phyloP scores from a whole-genome alignment of 2,329 filamentous ascomycete genomes.

The Thermoascus crustaceus region DNA sequence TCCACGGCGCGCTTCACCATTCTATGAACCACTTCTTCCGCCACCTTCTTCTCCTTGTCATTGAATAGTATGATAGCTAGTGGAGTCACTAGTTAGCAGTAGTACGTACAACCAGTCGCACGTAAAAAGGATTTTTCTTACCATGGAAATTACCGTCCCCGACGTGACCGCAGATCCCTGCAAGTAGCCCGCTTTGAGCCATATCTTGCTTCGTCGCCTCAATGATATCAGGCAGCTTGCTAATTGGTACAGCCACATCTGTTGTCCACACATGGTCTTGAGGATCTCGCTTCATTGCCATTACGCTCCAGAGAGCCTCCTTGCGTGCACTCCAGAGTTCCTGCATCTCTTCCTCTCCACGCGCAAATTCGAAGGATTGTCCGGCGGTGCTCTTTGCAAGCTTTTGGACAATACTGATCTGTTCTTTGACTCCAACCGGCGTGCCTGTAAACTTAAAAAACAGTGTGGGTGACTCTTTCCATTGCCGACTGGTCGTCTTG shows the following conservation, averaged over 20 bases:
- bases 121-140: constrained; percentile 26
- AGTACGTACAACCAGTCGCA: constrained; percentile 8
- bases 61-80: constrained; percentile 55
- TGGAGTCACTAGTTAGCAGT: not conserved
- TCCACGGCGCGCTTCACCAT: constrained; percentile 64
- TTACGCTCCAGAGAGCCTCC: constrained; percentile 64
- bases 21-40: constrained; percentile 53
- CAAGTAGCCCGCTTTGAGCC: constrained; percentile 52
- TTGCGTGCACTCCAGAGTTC: constrained; percentile 71
- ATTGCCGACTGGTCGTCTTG: constrained; percentile 41
- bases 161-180: constrained; percentile 63
- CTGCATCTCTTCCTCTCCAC: constrained; percentile 53
- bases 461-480: constrained; percentile 62
- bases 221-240: constrained; percentile 62
- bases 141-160: constrained; percentile 69
- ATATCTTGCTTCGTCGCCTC: constrained; percentile 62
- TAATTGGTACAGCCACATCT: constrained; percentile 72
- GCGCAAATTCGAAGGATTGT: constrained; percentile 60
- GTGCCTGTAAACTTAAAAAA: constrained; percentile 72
- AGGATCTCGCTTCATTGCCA: constrained; percentile 53
- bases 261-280: constrained; percentile 67
- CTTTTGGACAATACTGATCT: constrained; percentile 52
- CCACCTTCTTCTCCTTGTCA: constrained; percentile 47
- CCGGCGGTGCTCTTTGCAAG: constrained; percentile 48
- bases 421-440: constrained; percentile 53